Base-by-base conservation (phyloP, 2,329 filamentous ascomycete species). In the Bipolaris sorokiniana region DNA sequence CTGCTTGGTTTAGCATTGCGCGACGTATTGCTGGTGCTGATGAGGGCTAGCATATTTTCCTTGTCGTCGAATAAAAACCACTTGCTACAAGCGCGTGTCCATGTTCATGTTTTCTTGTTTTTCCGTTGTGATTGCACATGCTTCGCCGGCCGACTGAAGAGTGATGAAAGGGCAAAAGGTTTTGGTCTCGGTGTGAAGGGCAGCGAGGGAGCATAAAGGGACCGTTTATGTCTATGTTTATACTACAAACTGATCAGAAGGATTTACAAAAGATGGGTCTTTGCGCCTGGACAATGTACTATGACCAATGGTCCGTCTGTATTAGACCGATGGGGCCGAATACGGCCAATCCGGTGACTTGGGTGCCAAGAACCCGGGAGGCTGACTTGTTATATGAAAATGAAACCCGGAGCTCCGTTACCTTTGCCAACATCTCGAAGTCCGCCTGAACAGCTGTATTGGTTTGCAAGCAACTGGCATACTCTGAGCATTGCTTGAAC, bases 1-100 rank as follows among this genome's bases (percentile, higher is more conserved):
- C 34, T 41, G 44, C 36, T 51, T 49, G 40, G 44, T 45, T 54
- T 31, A 49, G 34, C 51, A 47, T 50, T 45, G 38, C 50, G 34
- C 13, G 13, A 38, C 26, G 16, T 28, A 28, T n/a, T 48, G 46
- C 34, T 47, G 48, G 46, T 40, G 51, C 45, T 58, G 23, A 26
- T 50, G 22, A 33, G 51, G 55, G 45, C 44, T 37, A 45, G 45
- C 45, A 54, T 38, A 45, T 54, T 33, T 38, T 44, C 45, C 26
- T 48, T 57, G 34, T 22, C 40, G 33, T 54, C 34, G 33, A 58
- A 54, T 50, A 31, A 33, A 46, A 46, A 50, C 5, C 31, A 16
- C 40, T 28, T 36, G 9, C 13, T 18, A 5, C 5, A 9, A 37
- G 9, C 10, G 23, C 13, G 22, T 28, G 23, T 31, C 20, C 7